These are phyloP conservation scores for Xylaria sp. DNA, from an alignment of 2,329 filamentous ascomycete species.

Conservation along the genomic window DNA sequence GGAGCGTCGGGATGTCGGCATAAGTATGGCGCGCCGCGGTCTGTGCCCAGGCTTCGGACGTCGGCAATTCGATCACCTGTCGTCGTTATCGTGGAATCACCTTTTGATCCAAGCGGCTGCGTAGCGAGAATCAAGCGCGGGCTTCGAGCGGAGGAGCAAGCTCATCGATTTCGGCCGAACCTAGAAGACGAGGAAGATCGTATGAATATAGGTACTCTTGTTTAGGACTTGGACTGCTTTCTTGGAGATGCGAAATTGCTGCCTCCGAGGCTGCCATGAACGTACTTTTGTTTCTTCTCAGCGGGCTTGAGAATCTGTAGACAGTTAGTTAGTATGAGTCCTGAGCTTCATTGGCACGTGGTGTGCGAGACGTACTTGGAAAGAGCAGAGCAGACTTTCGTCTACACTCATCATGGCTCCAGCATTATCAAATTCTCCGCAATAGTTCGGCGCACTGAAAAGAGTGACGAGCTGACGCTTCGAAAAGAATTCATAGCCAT, in stretches of 20 bases:
- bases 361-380: constrained; percentile 74
- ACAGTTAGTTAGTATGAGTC: constrained; percentile 38
- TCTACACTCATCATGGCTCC: constrained; percentile 99
- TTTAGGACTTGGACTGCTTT: constrained; percentile 75
- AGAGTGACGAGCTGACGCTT: constrained; percentile 97
- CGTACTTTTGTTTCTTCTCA: constrained; percentile 99
- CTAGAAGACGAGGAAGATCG: constrained; percentile 82
- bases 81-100: constrained; percentile 42
- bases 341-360: too few relatives aligned
- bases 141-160: constrained; percentile 45
- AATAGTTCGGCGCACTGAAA: constrained; percentile 99
- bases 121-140: constrained; percentile 41
- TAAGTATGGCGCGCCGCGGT: constrained; percentile 36
- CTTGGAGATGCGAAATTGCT: constrained; percentile 76
- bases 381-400: constrained; percentile 97
- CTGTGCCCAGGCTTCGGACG: constrained; percentile 26
- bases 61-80: constrained; percentile 35
- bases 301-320: constrained; percentile 95
- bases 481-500: constrained; percentile 99
- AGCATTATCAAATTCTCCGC: constrained; percentile 98
- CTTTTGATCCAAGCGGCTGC: constrained; percentile 40
- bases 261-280: constrained; percentile 77
- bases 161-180: constrained; percentile 90
- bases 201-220: constrained; percentile 75
- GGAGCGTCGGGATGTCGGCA: constrained; percentile 38